Conservation (phyloP, 1,284 basidiomycete genomes). For the Puccinia polysora region DNA sequence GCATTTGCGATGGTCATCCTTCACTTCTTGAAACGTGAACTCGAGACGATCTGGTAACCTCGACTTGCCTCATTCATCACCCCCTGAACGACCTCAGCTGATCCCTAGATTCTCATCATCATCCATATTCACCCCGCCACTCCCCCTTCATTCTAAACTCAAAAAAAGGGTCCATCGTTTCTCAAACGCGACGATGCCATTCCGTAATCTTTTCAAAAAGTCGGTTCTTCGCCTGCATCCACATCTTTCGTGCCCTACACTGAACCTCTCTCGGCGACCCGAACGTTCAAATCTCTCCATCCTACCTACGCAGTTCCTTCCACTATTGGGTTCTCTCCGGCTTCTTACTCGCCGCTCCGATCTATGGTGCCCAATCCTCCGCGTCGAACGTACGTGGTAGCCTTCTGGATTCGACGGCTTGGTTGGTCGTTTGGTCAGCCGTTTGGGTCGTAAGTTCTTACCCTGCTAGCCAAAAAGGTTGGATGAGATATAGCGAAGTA, state of each 20-base stretch:
- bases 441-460: constrained; percentile 67
- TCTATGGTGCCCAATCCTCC: constrained; percentile 68
- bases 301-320: constrained; percentile 61
- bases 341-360: constrained; percentile 67
- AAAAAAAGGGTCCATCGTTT: constrained; percentile 73
- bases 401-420: constrained; percentile 63
- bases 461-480: neutral
- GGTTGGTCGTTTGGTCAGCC: constrained; percentile 65
- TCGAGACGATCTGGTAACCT: constrained; percentile 83
- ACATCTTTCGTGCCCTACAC: neutral
- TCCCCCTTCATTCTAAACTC: constrained; percentile 4
- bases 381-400: constrained; percentile 66
- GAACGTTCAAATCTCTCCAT: too few relatives aligned
- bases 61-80: constrained; percentile 26
- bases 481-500: neutral
- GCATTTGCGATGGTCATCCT: constrained; percentile 72
- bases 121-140: too few relatives aligned
- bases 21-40: constrained; percentile 87
- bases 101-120: neutral
- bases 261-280: too few relatives aligned
- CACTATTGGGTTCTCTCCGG: constrained; percentile 85
- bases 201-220: constrained; percentile 85
- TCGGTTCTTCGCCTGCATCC: constrained; percentile 54
- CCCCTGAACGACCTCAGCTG: neutral
- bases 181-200: constrained; percentile 89